Evolutionary conservation across 2,329 filamentous ascomycete species (phyloP).

Genomic region (Rhynchosporium graminicola): DNA sequence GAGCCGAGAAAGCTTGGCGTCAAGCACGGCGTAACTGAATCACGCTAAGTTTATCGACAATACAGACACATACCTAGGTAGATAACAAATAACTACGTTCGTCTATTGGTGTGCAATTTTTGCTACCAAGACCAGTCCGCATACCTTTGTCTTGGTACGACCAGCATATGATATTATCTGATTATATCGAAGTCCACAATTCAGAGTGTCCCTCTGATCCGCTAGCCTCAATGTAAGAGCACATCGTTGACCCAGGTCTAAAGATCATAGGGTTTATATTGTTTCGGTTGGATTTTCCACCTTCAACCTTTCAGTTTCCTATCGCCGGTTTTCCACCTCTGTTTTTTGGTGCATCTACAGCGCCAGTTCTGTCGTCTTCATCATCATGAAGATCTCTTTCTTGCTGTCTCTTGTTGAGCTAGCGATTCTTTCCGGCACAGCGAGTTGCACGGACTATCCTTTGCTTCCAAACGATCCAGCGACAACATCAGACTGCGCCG

Average conservation of each 20-base stretch:
- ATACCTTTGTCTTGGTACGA: not conserved
- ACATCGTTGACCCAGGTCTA: not conserved
- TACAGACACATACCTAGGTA: not conserved
- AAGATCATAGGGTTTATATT: not conserved
- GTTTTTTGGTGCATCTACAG: not conserved
- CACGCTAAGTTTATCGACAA: not conserved
- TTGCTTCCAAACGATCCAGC: not conserved
- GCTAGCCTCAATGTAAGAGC: not conserved
- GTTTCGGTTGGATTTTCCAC: not conserved
- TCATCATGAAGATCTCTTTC: slow-evolving; percentile 6
- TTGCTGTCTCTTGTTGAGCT: slow-evolving; percentile 5
- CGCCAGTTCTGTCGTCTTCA: not conserved
- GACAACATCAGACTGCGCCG: not conserved
- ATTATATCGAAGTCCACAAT: not conserved
- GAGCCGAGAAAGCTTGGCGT: not conserved
- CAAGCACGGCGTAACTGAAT: not conserved
- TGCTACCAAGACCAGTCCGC: not conserved
- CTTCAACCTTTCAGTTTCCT: not conserved
- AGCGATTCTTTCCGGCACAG: not conserved
- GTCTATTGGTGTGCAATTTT: not conserved
- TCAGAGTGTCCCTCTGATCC: not conserved
- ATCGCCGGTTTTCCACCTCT: not conserved
- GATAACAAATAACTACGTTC: not conserved
- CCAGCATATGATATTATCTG: not conserved
- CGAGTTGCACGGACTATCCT: slow-evolving; percentile 1